Evolutionary conservation across 805 yeast genomes (phyloP).

Genomic region (Cyberlindnera maritima): DNA sequence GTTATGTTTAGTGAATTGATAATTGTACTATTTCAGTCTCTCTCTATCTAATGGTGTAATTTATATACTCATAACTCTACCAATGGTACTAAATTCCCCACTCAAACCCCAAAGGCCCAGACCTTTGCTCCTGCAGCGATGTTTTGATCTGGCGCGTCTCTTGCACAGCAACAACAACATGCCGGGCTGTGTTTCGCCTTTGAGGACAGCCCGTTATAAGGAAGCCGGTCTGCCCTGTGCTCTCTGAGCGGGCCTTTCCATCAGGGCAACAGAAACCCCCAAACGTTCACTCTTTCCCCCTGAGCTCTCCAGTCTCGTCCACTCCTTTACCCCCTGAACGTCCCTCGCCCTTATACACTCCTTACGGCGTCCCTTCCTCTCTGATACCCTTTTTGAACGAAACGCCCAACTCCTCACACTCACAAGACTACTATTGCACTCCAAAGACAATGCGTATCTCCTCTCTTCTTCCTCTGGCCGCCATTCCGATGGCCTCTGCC

Average conservation of each 20-base stretch:
- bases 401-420: background rate
- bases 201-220: background rate
- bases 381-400: background rate
- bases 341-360: slow-evolving; percentile 1
- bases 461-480: slow-evolving; percentile 15
- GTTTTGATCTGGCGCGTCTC: slow-evolving; percentile 15
- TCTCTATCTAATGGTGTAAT: too few relatives aligned
- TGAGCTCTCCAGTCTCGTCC: slow-evolving; percentile 30
- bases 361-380: background rate
- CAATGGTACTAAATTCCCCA: too few relatives aligned
- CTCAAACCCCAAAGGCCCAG: background rate
- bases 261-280: background rate
- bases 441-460: slow-evolving; percentile 15
- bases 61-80: too few relatives aligned
- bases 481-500: slow-evolving; percentile 18
- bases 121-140: slow-evolving; percentile 10
- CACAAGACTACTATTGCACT: background rate
- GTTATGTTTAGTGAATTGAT: too few relatives aligned
- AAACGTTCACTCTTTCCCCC: background rate
- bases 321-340: slow-evolving; percentile 21
- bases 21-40: too few relatives aligned
- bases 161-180: background rate
- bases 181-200: background rate
- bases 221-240: background rate
- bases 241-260: background rate